Evolutionary conservation across 441 rosid genomes (phyloP), one percentile per base, ranked within the genome.

Genomic region (Manihot esculenta): DNA sequence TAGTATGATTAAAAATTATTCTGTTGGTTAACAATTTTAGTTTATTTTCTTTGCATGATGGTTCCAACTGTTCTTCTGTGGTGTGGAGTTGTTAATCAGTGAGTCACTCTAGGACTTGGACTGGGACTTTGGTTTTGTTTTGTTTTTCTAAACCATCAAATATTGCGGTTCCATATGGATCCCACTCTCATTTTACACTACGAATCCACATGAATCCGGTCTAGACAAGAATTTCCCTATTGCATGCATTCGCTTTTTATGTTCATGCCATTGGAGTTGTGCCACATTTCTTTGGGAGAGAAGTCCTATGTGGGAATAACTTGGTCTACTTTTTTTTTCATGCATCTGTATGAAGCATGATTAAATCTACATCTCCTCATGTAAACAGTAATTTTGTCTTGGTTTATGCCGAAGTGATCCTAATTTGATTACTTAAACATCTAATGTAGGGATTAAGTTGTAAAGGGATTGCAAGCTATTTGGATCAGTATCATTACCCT

Each of bases 371-470:
- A 12, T 55, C 33, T 55, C 21, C n/a, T 54, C 58, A 50, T 55
- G 7, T 53, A 55, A 55, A 11, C 10, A 24, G 15, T 53, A 55
- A 7, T 55, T 23, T 12, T 55, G 9, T 24, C 57, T 53, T 23
- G 18, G 10, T 55, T 53, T 53, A 53, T 66, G 47, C 20, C 33
- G 30, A 35, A 66, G 7, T 35, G 30, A 47, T 26, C n/a, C 48
- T 51, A 20, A 66, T 10, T 10, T 51, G 17, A 14, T 18, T 30
- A 33, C 30, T 26, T 35, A 20, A 66, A 51, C 50, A 62, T 64
- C 45, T 69, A n/a, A 64, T 76, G 7, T 69, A 79, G 71, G 73
- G 71, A 41, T 57, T 73, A 68, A 49, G 68, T 60, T 55, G 44
- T 65, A 57, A 26, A 20, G 82, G 78, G 24, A 42, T 78, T 56